These are phyloP conservation scores for Fusarium falciforme DNA, from an alignment of 2,329 filamentous ascomycete species.

Conservation along the genomic window DNA sequence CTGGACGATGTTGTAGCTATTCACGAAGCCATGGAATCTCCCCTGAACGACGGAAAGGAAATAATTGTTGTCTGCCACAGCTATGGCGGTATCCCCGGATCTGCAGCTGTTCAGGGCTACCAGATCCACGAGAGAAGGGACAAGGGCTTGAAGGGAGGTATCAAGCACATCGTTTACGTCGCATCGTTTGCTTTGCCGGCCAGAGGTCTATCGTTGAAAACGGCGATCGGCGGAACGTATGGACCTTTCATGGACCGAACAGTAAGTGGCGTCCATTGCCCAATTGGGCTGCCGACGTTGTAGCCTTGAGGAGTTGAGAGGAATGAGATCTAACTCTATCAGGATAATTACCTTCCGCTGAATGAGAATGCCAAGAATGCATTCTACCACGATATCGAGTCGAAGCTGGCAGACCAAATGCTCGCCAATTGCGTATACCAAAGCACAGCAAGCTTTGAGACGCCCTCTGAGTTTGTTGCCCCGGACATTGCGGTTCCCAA, in stretches of 20 bases:
- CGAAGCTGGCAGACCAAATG: neutral
- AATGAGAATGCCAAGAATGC: neutral
- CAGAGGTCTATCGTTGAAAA: neutral
- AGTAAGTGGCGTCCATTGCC: neutral
- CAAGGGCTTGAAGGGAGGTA: conserved; percentile 42
- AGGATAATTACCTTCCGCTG: conserved; percentile 13
- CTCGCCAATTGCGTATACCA: conserved; percentile 10
- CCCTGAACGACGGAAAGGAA: neutral
- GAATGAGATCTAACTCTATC: neutral
- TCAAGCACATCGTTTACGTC: conserved; percentile 45
- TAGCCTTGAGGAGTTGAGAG: neutral
- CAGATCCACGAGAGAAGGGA: conserved; percentile 41
- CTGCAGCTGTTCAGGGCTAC: conserved; percentile 40
- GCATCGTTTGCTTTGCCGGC: conserved; percentile 41
- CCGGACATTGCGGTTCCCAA: conserved; percentile 37
- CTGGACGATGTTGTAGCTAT: conserved; percentile 14
- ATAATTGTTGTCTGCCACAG: conserved; percentile 37
- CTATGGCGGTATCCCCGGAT: conserved; percentile 47
- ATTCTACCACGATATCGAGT: conserved; percentile 14
- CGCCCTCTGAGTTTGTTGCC: conserved; percentile 28
- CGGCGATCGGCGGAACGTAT: neutral
- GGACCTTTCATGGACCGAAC: conserved; percentile 11
- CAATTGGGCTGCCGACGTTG: neutral
- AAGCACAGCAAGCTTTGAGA: conserved; percentile 32
- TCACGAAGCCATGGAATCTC: neutral